Evolutionary conservation across 2,329 filamentous ascomycete genomes (phyloP).

Genomic region (Chrysosporium keratinophilum): DNA sequence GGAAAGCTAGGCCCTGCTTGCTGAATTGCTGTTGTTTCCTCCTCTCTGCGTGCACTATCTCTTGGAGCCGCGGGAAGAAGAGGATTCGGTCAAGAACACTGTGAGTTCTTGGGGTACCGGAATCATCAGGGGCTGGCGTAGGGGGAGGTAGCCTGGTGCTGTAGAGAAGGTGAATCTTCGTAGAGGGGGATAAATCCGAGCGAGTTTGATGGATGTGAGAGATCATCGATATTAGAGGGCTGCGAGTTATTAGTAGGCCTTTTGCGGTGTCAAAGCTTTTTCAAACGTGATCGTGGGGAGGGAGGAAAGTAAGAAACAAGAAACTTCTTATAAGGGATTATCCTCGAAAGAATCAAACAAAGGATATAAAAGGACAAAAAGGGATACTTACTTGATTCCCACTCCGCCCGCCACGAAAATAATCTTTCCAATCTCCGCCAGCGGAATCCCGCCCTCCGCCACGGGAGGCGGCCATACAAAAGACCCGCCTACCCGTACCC

Average conservation of each 20-base stretch:
- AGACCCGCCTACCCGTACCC: constrained; percentile 65
- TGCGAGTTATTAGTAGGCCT: constrained; percentile 21
- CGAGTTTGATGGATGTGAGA: constrained; percentile 45
- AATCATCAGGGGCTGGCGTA: background rate
- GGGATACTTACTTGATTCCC: constrained; percentile 65
- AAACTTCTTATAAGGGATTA: background rate
- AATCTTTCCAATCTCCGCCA: constrained; percentile 44
- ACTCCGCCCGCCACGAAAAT: constrained; percentile 74
- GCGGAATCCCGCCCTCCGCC: constrained; percentile 31
- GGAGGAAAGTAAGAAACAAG: background rate
- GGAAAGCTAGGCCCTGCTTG: background rate
- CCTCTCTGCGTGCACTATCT: constrained; percentile 26
- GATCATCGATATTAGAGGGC: constrained; percentile 64
- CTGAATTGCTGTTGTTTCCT: constrained; percentile 6
- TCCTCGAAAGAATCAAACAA: background rate
- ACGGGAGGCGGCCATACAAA: constrained; percentile 63
- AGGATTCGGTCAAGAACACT: constrained; percentile 30
- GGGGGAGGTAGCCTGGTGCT: constrained; percentile 38
- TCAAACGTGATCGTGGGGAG: background rate
- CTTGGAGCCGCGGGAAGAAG: constrained; percentile 39
- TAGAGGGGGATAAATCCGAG: constrained; percentile 21
- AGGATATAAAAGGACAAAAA: background rate
- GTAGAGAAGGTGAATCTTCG: constrained; percentile 54
- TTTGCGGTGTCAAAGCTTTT: background rate
- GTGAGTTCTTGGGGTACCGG: background rate